Base-by-base conservation (phyloP, 805 yeast genomes). In the Candida chauliodis region DNA sequence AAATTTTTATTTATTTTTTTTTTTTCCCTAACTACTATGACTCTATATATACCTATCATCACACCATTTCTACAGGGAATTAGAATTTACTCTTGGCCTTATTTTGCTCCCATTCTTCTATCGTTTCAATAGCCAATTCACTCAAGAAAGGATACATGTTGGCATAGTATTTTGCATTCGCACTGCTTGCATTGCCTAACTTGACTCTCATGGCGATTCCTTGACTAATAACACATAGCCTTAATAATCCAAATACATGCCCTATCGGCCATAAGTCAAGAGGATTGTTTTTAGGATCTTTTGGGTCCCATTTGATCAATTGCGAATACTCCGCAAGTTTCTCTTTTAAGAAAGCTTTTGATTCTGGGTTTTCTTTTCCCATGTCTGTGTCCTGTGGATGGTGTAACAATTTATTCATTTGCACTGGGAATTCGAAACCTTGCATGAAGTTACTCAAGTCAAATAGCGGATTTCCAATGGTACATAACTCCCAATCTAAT, bases 401-500 rank as follows among this genome's bases (percentile, higher is more conserved):
- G 59, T 54, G 46, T 35, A 56, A 36, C 36, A 55, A 38, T 23
- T 40, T 34, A 46, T 72, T 71, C 40, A 73, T 45, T 24, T 51
- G 34, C 7, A 52, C 48, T 0, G 81, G 74, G 40, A 75, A 50
- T 30, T 61, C 66, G 49, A 69, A 77, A 9, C 81, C 79, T 49
- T 75, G 81, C 18, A 79, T 57, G 20, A 78, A 61, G 49, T 79
- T 79, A 13, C 81, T 75, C 21, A 79, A 57, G 47, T 79, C 85
- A 42, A 80, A 78, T 31, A 78, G 53, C 1, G 85, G 85, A 46
- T 78, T 81, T 0, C 85, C 85, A 41, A 75, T 61, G 0, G 84
- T 79, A 45, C 82, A 76, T 27, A 79, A 57, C 51, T 79, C 85
- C 85, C 85, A 79, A 50, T 79, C 84, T 29, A 79, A 59, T 2